These are phyloP conservation scores for Triadica sebifera DNA, from an alignment of 345 rosid genomes.

Conservation along the genomic window DNA sequence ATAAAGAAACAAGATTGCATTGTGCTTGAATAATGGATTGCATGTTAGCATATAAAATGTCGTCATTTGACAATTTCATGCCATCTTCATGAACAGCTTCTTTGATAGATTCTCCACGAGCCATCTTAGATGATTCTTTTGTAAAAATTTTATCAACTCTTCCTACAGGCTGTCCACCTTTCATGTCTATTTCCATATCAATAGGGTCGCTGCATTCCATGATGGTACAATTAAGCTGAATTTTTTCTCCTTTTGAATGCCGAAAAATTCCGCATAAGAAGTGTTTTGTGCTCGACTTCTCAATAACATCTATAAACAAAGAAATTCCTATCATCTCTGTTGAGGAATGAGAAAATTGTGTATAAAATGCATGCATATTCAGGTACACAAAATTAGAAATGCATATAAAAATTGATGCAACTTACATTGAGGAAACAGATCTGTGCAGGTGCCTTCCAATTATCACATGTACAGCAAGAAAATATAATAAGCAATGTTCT, in stretches of 20 bases:
- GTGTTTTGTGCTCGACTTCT: conserved; percentile 14
- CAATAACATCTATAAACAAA: conserved; percentile 26
- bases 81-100: neutral
- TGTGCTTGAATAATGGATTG: conserved; percentile 6
- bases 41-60: neutral
- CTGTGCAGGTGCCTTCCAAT: neutral
- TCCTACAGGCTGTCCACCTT: conserved; percentile 30
- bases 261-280: conserved; percentile 50
- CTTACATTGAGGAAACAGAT: neutral
- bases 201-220: neutral
- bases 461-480: neutral
- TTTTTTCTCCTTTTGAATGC: conserved; percentile 12
- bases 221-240: conserved; percentile 9
- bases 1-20: neutral
- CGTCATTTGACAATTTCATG: neutral
- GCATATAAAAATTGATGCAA: neutral
- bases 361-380: conserved; percentile 5
- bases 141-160: conserved; percentile 24
- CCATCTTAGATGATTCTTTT: conserved; percentile 8
- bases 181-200: conserved; percentile 42
- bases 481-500: too few species aligned
- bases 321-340: neutral
- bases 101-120: neutral
- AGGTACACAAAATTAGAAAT: neutral
- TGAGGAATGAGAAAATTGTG: conserved; percentile 2